phyloP scores from a whole-genome alignment of 805 yeast genomes.

The Candida caryicola region DNA sequence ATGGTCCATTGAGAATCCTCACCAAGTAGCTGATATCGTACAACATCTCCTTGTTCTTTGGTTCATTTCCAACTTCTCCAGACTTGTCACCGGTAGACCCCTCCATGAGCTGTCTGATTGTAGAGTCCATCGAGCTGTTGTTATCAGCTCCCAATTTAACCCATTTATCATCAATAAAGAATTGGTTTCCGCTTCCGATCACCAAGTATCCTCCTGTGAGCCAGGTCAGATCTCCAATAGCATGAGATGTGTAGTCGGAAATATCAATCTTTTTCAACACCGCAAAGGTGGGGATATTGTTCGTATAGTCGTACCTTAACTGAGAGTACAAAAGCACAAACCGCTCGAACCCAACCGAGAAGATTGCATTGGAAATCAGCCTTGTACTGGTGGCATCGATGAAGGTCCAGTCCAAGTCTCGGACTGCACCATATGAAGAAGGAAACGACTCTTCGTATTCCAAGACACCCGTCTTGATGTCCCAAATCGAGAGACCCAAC shows the following conservation, averaged over 20 bases:
- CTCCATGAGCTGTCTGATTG: constrained; percentile 39
- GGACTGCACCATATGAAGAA: constrained; percentile 36
- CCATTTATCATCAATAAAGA: constrained; percentile 75
- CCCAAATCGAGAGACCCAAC: constrained; percentile 71
- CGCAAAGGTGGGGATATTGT: constrained; percentile 71
- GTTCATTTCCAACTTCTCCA: background rate
- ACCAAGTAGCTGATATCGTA: constrained; percentile 64
- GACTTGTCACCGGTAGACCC: constrained; percentile 20
- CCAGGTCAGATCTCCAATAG: constrained; percentile 90
- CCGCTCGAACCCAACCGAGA: constrained; percentile 74
- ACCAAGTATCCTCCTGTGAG: constrained; percentile 73
- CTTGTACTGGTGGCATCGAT: constrained; percentile 24
- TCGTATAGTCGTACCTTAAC: constrained; percentile 84
- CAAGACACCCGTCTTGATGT: constrained; percentile 59
- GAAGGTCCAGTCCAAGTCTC: constrained; percentile 87
- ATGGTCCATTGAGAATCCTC: constrained; percentile 78
- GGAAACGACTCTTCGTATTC: constrained; percentile 55
- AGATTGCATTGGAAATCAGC: constrained; percentile 46
- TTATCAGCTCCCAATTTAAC: constrained; percentile 24
- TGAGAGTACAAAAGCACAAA: constrained; percentile 72
- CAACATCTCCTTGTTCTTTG: background rate
- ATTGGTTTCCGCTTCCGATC: constrained; percentile 86
- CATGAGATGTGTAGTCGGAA: constrained; percentile 67
- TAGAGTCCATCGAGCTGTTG: constrained; percentile 46
- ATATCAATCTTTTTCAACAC: constrained; percentile 73